phyloP scores from a whole-genome alignment of 2,329 filamentous ascomycete genomes.

The Arthrobotrys entomopaga region DNA sequence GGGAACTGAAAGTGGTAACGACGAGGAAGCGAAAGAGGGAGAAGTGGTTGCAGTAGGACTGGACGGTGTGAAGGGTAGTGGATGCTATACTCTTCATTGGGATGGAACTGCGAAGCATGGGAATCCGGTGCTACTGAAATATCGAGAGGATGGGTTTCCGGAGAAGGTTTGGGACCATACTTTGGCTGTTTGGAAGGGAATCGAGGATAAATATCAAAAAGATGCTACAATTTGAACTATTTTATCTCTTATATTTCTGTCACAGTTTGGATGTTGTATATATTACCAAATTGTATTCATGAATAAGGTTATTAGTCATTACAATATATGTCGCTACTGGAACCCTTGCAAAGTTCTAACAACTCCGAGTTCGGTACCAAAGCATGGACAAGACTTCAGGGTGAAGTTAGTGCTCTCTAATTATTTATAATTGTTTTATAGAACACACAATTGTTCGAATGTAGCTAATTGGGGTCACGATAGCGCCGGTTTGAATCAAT shows the following conservation, averaged over 20 bases:
- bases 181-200: constrained; percentile 51
- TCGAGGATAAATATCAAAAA: constrained; percentile 34
- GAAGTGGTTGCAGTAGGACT: constrained; percentile 57
- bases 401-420: not conserved
- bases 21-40: constrained; percentile 29
- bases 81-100: constrained; percentile 59
- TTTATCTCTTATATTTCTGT: no score
- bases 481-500: no score
- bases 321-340: not conserved
- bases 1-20: not conserved
- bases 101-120: constrained; percentile 56
- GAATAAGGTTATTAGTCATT: no score
- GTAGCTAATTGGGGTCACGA: no score
- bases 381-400: no score
- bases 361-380: no score
- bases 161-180: constrained; percentile 61
- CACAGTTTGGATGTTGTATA: no score
- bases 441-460: no score
- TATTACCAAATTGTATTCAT: no score
- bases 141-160: constrained; percentile 59
- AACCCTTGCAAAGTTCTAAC: not conserved
- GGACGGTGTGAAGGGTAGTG: constrained; percentile 59
- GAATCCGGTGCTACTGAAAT: constrained; percentile 58
- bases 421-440: no score
- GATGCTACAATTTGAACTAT: not conserved